Evolutionary conservation across 148 eudicot species (phyloP), one percentile per base, ranked within the genome.

Genomic region (Rhododendron kiyosumense): DNA sequence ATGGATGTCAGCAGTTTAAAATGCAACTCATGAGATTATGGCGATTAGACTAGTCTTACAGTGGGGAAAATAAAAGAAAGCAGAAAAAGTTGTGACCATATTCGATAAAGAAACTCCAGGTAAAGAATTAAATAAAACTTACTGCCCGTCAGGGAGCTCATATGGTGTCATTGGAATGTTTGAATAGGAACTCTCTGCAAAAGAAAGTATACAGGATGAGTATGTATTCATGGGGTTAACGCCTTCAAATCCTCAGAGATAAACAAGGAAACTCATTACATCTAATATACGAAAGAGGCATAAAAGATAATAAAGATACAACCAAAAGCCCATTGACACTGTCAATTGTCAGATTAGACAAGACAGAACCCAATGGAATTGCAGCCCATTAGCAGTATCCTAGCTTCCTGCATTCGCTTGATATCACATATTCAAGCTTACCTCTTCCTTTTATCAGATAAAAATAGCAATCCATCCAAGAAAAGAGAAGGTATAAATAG

Each of bases 91-190:
- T 45, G 46, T 20, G 49, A 76, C 51, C 46, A 38, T 59, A 78
- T 67, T 65, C 59, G 48, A 67, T 81, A 84, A 48, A 71, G 43
- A 20, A 80, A 41, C 26, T 59, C 26, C 28, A 48, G 46, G 20
- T 8, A n/a, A 38, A 67, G 38, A 87, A 74, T 84, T 52, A 74
- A 61, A 87, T 84, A 49, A 81, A 71, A 91, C 98, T 97, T 92
- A 97, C 99, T 97, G 98, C 69, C 99, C 99, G 89, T 97, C 98
- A 88, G 99, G 99, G 89, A 97, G 99, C 88, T 94, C 98, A 89
- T 95, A 95, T 79, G 99, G 83, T 54, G 98, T 95, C 99, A 94
- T 97, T 83, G 98, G 99, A 85, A 97, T 97, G 87, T 94, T 97
- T 86, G 99, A 93, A 89, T 95, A 97, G n/a, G 95, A 86, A 87